These are phyloP conservation scores for Senecio squalidus DNA, from an alignment of 140 eudicot species.

Conservation along the genomic window DNA sequence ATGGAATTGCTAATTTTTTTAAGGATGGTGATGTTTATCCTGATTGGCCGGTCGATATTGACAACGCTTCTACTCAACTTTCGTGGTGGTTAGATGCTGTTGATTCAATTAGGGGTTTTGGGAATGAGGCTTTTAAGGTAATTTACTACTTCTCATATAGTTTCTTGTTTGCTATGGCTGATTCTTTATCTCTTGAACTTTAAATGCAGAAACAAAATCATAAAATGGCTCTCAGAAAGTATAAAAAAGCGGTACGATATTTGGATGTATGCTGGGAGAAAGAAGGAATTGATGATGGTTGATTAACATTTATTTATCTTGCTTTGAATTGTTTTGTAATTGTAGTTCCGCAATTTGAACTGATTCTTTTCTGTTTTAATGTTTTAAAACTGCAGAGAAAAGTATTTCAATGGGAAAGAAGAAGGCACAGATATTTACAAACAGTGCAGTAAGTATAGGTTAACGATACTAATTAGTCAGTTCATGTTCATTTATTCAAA, in stretches of 20 bases:
- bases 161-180: not conserved
- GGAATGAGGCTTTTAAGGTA: conserved; percentile 88
- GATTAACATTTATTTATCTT: not conserved
- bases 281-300: conserved; percentile 97
- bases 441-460: conserved; percentile 73
- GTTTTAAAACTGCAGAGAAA: conserved; percentile 37
- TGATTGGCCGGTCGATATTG: conserved; percentile 90
- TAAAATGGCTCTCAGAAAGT: conserved; percentile 88
- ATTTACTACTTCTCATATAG: no score
- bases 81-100: conserved; percentile 88
- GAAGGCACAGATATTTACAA: conserved; percentile 84
- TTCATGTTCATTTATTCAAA: no score
- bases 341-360: not conserved
- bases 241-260: conserved; percentile 86
- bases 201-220: conserved; percentile 72
- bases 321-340: not conserved
- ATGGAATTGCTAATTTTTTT: conserved; percentile 69
- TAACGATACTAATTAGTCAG: no score
- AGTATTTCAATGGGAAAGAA: conserved; percentile 58
- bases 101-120: conserved; percentile 60
- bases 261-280: conserved; percentile 95
- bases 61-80: conserved; percentile 52
- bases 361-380: not conserved
- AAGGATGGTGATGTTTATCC: conserved; percentile 88
- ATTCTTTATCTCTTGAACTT: not conserved